phyloP scores from a whole-genome alignment of 176 grass and related monocot genomes.

The Pontederia crassipes region DNA sequence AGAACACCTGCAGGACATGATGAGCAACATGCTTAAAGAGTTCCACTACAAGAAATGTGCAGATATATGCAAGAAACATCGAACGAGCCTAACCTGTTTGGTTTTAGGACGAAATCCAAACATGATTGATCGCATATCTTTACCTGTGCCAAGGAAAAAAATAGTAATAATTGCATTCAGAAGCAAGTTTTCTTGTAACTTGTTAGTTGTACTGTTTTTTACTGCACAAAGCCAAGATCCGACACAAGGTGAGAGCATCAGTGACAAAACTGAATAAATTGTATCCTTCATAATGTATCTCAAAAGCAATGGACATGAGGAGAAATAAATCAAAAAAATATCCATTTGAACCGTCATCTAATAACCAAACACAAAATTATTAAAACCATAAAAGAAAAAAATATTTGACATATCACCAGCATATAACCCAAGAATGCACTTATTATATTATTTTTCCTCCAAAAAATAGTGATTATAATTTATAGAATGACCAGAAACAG shows the following conservation, averaged over 20 bases:
- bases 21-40: background rate
- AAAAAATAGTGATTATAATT: background rate
- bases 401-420: background rate
- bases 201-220: background rate
- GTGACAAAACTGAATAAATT: no score
- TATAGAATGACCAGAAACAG: background rate
- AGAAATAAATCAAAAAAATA: no score
- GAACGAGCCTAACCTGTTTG: slow-evolving; percentile 47
- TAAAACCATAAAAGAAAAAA: no score
- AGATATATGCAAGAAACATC: background rate
- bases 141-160: slow-evolving; percentile 41
- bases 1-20: background rate
- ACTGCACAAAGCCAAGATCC: background rate
- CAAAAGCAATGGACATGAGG: no score
- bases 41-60: background rate
- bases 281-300: no score
- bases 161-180: slow-evolving; percentile 11
- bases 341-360: no score
- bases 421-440: background rate
- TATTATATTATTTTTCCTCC: background rate
- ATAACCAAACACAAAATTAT: no score
- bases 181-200: background rate
- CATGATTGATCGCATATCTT: slow-evolving; percentile 86
- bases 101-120: slow-evolving; percentile 77
- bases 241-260: no score